Evolutionary conservation across 2,329 filamentous ascomycete species (phyloP), one percentile per base, ranked within the genome.

Genomic region (Sclerotinia spermophila): DNA sequence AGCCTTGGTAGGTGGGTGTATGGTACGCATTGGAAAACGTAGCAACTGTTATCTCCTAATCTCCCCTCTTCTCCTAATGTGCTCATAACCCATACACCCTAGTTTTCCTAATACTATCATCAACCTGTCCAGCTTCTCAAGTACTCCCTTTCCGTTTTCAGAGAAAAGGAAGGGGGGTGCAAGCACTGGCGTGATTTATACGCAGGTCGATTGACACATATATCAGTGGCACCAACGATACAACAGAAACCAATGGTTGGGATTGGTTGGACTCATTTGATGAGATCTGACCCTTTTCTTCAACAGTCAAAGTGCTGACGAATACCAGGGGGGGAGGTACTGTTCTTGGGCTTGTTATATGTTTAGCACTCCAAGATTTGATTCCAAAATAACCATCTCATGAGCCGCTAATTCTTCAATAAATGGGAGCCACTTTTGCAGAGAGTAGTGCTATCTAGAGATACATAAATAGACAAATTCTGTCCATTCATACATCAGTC

Each of bases 1-100:
- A 7, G 11, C 0, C 6, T 15, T 27, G 5, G 0, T 1, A 13
- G 4, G 15, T 27, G 13, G 13, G n/a, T 7, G 48, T 51, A 7
- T 51, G 5, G 0, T 15, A 27, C 27, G 5, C n/a, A 7, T 17
- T 51, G 1, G n/a, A 13, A 27, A 51, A 27, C 13, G 6, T 7
- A 3, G n/a, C 24, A 51, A n/a, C 3, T 13, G 17, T 51, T 51
- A 11, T 51, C 13, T 4, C 13, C 15, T 27, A 1, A 13, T 51
- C 48, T 45, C 19, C 44, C 6, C 44, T 45, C 42, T 19, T 21
- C 17, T 44, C 42, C 44, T 45, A 24, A 21, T 2, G 19, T n/a
- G n/a, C n/a, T n/a, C n/a, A n/a, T n/a, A n/a, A n/a, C n/a, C n/a
- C n/a, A n/a, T n/a, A n/a, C n/a, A n/a, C n/a, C n/a, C n/a, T n/a